Base-by-base conservation (phyloP, 208 protist species). In the Wallacemonas rigidus region DNA sequence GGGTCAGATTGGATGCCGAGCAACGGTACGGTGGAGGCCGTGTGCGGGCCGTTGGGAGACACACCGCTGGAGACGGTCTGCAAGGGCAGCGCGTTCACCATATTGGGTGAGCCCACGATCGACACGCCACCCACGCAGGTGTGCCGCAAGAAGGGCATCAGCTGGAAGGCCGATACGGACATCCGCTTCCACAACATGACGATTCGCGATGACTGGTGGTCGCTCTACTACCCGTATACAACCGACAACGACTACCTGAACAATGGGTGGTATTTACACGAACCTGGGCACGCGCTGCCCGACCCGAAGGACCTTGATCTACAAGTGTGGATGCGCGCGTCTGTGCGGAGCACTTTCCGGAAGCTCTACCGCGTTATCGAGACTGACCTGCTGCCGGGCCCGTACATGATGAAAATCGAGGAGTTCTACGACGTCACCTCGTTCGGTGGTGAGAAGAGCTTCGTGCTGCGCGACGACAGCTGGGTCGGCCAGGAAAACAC, bases 321-420 rank as follows among this genome's bases (percentile, higher is more conserved):
- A 38, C 97, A 99, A 51, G 98, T 99, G 47, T 99, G 99, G 98
- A 98, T 99, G 90, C 80, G 95, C 47, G 89, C 83, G 44, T 94
- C 98, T 17, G 82, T 91, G 47, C 78, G 98, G 7, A 84, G 97
- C 41, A 97, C 73, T 45, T 99, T 99, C 76, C 86, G 89, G 67
- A 99, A 99, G 87, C 91, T 99, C 57, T 95, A 98, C 85, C 85
- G 97, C 48, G 89, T 91, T 47, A 97, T 99, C 69, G 86, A 98
- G 68, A 72, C 65, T 3, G 80, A 86, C 60, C 78, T 96, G 26
- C 14, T 64, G 38, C 79, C 88, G 9, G 92, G 92, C 12, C 47
- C 65, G 12, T 97, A 97, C 77, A 55, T 78, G 64, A 69, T 99
- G 55, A 53, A 84, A 15, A 85, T 99, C 53, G 76, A 88, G n/a